These are phyloP conservation scores for Setaria italica DNA, from an alignment of 202 grass and related monocot species.

Conservation along the genomic window DNA sequence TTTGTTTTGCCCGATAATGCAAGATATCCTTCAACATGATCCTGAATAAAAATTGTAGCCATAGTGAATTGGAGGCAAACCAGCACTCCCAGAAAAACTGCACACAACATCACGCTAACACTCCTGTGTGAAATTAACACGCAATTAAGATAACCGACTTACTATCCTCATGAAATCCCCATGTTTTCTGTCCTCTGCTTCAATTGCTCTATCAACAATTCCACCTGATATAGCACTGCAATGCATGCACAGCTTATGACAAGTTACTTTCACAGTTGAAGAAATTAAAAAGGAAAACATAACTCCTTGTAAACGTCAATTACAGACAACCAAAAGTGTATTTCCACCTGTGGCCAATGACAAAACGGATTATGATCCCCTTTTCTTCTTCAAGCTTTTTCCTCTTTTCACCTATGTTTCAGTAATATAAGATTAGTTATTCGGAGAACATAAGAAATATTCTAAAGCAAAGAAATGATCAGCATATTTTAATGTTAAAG, in stretches of 20 bases:
- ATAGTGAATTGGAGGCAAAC: slow-evolving; percentile 36
- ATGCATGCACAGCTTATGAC: not conserved
- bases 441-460: not conserved
- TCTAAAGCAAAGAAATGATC: not conserved
- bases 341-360: slow-evolving; percentile 87
- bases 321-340: not conserved
- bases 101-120: not conserved
- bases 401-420: slow-evolving; percentile 74
- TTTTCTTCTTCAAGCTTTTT: slow-evolving; percentile 94
- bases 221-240: slow-evolving; percentile 72
- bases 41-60: slow-evolving; percentile 50
- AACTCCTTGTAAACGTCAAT: not conserved
- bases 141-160: slow-evolving; percentile 33
- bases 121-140: not conserved
- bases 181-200: slow-evolving; percentile 80
- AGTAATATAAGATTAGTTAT: slow-evolving; percentile 29
- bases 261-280: slow-evolving; percentile 16
- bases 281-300: not conserved
- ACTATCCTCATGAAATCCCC: slow-evolving; percentile 84
- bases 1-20: slow-evolving; percentile 90
- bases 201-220: slow-evolving; percentile 81
- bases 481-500: slow-evolving; percentile 34
- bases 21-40: slow-evolving; percentile 96
- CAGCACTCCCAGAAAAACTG: not conserved
- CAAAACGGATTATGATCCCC: slow-evolving; percentile 88